Conservation (phyloP, 345 rosid species). For the Pseudoturritis turrita region DNA sequence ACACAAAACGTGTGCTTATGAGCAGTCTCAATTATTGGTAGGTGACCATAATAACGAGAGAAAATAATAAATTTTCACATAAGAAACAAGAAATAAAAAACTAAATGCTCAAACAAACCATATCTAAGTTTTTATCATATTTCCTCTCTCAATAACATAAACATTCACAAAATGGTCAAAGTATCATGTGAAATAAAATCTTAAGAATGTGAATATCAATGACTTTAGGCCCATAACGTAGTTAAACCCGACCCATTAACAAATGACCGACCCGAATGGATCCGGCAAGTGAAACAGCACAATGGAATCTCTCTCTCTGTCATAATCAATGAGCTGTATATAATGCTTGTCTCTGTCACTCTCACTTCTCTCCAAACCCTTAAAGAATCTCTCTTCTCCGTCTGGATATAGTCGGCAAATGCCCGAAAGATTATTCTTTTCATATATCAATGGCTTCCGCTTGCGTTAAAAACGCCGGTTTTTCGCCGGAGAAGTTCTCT, state of each 20-base stretch:
- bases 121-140: background rate
- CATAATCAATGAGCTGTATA: constrained; percentile 23
- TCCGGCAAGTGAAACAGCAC: background rate
- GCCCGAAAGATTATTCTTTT: background rate
- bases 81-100: background rate
- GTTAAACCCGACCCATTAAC: background rate
- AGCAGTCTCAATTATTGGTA: constrained; percentile 2
- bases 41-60: constrained; percentile 1
- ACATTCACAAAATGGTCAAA: background rate
- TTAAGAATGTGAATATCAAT: background rate
- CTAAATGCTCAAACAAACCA: background rate
- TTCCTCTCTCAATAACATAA: background rate
- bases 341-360: constrained; percentile 23
- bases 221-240: background rate
- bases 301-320: too few relatives aligned
- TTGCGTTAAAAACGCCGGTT: constrained; percentile 61
- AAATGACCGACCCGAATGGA: background rate
- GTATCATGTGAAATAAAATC: background rate
- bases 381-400: background rate
- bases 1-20: background rate
- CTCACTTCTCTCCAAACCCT: constrained; percentile 13
- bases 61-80: background rate
- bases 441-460: constrained; percentile 63
- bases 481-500: constrained; percentile 57
- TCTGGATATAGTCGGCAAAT: background rate